phyloP scores from a whole-genome alignment of 495 filamentous ascomycete species.

The Hyaloscypha bicolor region DNA sequence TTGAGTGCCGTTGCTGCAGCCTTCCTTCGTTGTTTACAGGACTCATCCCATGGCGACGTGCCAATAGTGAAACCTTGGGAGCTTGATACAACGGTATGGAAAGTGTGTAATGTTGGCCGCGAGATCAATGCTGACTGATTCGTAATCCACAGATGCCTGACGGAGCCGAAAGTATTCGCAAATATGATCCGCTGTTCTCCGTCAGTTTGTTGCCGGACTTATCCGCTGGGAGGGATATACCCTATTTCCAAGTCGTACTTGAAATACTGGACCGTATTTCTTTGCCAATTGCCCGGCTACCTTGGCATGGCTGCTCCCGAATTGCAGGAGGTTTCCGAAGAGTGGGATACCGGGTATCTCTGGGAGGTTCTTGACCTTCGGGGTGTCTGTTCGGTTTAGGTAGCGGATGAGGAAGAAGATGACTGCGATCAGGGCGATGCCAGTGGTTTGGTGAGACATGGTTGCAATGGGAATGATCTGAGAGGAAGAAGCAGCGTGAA shows the following conservation, averaged over 20 bases:
- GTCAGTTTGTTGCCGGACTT: not conserved
- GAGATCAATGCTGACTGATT: constrained; percentile 73
- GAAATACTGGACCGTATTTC: constrained; percentile 68
- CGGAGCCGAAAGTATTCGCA: constrained; percentile 69
- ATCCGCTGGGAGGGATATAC: constrained; percentile 35
- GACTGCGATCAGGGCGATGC: constrained; percentile 44
- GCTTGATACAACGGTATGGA: constrained; percentile 70
- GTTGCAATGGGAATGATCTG: not conserved
- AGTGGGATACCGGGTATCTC: constrained; percentile 65
- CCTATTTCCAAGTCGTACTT: constrained; percentile 66
- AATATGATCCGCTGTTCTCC: constrained; percentile 61
- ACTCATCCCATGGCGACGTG: constrained; percentile 74
- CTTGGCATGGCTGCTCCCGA: constrained; percentile 58
- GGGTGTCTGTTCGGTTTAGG: constrained; percentile 58
- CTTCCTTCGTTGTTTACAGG: constrained; percentile 70
- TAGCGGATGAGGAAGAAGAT: constrained; percentile 56
- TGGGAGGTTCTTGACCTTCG: constrained; percentile 65
- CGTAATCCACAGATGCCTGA: constrained; percentile 70
- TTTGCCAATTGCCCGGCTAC: constrained; percentile 57
- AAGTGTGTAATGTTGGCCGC: constrained; percentile 69
- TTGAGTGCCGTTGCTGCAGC: constrained; percentile 72
- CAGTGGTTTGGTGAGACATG: constrained; percentile 49
- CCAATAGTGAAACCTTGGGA: constrained; percentile 75
- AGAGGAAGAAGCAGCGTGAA: not conserved
- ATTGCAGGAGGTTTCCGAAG: constrained; percentile 63